Conservation (phyloP, 75 land plant species). For the Pinus taeda region DNA sequence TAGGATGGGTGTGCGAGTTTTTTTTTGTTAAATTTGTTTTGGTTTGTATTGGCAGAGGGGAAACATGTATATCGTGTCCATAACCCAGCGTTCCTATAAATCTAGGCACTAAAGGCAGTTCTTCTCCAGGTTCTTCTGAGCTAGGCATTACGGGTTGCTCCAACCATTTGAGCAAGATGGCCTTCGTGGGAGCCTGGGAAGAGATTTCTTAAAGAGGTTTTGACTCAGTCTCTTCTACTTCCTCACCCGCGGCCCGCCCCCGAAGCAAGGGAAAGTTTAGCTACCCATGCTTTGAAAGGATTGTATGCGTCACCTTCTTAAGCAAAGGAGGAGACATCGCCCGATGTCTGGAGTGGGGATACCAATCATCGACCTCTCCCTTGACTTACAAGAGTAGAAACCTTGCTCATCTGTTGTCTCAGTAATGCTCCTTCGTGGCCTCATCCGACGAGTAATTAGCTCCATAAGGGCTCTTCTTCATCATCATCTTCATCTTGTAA, state of each 20-base stretch:
- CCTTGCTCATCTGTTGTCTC: neutral
- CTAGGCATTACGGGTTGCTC: neutral
- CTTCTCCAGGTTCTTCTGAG: no score
- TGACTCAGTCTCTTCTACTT: no score
- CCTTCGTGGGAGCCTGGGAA: neutral
- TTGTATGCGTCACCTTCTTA: neutral
- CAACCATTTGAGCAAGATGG: no score
- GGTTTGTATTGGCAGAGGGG: no score
- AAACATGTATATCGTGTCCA: conserved; percentile 28
- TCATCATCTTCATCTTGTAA: neutral
- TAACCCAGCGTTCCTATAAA: conserved; percentile 1
- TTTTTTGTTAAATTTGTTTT: no score
- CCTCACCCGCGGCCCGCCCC: conserved; percentile 9
- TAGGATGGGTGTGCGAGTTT: no score
- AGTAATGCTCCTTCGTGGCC: neutral
- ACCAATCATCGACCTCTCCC: neutral
- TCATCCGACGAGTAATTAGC: neutral
- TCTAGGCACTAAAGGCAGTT: neutral
- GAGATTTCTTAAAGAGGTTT: no score
- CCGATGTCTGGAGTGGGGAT: neutral
- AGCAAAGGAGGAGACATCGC: neutral
- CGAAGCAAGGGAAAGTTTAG: neutral
- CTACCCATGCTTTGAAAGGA: neutral
- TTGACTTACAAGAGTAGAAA: neutral
- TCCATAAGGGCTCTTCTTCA: no score